These are phyloP conservation scores for Fusarium tanahbumbuense DNA, from an alignment of 2,329 filamentous ascomycete genomes.

Conservation along the genomic window DNA sequence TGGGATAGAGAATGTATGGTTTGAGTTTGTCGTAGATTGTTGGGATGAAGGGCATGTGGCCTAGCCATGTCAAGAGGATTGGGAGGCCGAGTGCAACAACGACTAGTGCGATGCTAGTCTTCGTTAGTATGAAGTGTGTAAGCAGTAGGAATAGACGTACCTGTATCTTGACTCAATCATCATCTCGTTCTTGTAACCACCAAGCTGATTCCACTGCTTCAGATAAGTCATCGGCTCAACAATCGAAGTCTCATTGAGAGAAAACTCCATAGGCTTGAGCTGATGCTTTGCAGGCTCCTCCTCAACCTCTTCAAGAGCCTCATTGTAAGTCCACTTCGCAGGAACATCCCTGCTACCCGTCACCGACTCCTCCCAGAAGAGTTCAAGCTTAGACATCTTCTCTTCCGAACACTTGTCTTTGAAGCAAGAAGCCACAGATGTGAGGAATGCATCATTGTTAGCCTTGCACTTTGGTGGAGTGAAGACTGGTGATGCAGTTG, in stretches of 20 bases:
- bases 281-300: neutral
- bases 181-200: conserved; percentile 10
- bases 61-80: conserved; percentile 6
- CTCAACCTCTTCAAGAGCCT: conserved; percentile 7
- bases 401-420: neutral
- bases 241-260: neutral
- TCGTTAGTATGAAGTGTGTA: accelerated
- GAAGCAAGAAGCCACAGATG: conserved; percentile 16
- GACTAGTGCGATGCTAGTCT: neutral
- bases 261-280: neutral
- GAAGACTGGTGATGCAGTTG: neutral
- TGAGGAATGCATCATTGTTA: conserved; percentile 2
- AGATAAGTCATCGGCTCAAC: neutral
- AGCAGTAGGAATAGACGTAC: neutral
- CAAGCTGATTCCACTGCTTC: conserved; percentile 10
- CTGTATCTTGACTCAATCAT: conserved; percentile 11
- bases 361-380: conserved; percentile 9
- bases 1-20: conserved; percentile 19
- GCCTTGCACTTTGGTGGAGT: conserved; percentile 10
- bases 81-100: conserved; percentile 5
- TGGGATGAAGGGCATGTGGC: conserved; percentile 6
- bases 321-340: conserved; percentile 10
- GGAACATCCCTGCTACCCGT: conserved; percentile 1
- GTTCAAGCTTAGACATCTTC: conserved; percentile 9
- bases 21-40: conserved; percentile 18